Evolutionary conservation across 371 early-diverging fungal genomes (phyloP).

Genomic region (Rhizopus delemar): DNA sequence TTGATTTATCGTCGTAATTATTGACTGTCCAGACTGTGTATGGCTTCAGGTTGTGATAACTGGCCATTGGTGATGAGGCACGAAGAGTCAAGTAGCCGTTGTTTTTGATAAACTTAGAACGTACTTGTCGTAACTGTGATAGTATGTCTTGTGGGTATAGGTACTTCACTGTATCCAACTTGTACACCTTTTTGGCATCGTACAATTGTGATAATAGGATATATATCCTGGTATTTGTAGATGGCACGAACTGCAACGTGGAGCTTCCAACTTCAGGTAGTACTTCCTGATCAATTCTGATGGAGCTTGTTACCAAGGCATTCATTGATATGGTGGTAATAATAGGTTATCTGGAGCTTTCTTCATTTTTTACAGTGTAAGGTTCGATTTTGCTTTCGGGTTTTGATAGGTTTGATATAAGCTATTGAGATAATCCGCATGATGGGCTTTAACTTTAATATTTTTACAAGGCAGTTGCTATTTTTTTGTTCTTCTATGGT

Average conservation of each 20-base stretch:
- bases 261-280: conserved; percentile 1
- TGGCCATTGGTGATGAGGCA: conserved; percentile 2
- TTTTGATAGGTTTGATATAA: too few species aligned
- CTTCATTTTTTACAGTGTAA: not conserved
- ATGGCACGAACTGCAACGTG: not conserved
- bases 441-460: conserved; percentile 1
- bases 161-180: not conserved
- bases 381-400: too few species aligned
- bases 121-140: conserved; percentile 2
- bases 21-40: conserved; percentile 4
- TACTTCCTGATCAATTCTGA: conserved; percentile 3
- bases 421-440: too few species aligned
- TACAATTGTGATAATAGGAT: conserved; percentile 5
- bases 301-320: not conserved
- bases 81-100: conserved; percentile 3
- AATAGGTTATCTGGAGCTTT: conserved; percentile 1
- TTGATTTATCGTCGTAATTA: conserved; percentile 4
- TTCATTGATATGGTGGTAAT: not conserved
- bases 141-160: not conserved
- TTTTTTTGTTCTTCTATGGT: not conserved
- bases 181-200: conserved; percentile 2
- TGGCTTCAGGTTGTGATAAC: not conserved
- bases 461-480: not conserved
- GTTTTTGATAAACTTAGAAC: conserved; percentile 4
- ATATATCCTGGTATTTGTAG: conserved; percentile 5